Evolutionary conservation across 441 rosid genomes (phyloP).

Genomic region (Macaranga tanarius): DNA sequence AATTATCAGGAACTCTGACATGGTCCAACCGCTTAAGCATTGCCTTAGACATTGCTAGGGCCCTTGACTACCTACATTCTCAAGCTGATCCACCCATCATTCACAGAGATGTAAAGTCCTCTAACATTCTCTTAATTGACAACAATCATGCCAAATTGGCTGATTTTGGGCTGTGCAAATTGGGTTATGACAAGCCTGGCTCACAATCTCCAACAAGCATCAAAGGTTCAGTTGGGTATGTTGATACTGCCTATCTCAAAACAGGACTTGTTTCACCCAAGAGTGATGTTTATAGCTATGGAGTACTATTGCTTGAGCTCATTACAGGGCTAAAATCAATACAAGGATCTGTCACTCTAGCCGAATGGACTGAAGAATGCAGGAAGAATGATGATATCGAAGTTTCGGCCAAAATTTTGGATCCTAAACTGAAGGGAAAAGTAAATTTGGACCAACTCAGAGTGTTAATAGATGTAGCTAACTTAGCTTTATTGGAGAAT

Average conservation of each 20-base stretch:
- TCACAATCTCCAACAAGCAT: slow-evolving; percentile 24
- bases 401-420: slow-evolving; percentile 30
- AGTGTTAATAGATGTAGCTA: slow-evolving; percentile 32
- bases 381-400: slow-evolving; percentile 23
- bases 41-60: slow-evolving; percentile 43
- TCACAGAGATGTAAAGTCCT: slow-evolving; percentile 46
- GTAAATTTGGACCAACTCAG: slow-evolving; percentile 28
- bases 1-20: slow-evolving; percentile 28
- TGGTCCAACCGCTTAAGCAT: slow-evolving; percentile 41
- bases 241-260: slow-evolving; percentile 34
- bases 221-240: slow-evolving; percentile 39
- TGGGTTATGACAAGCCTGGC: slow-evolving; percentile 28
- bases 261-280: slow-evolving; percentile 37
- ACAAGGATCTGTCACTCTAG: slow-evolving; percentile 36
- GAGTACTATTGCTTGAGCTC: slow-evolving; percentile 38
- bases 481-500: slow-evolving; percentile 31
- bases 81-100: slow-evolving; percentile 44
- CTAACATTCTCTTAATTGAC: slow-evolving; percentile 42
- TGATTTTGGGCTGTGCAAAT: slow-evolving; percentile 54
- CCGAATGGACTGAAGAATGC: slow-evolving; percentile 37
- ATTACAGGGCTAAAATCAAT: slow-evolving; percentile 36
- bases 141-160: slow-evolving; percentile 58
- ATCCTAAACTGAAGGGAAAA: slow-evolving; percentile 36
- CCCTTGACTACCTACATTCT: slow-evolving; percentile 42
- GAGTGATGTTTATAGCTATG: slow-evolving; percentile 40